Percentiles rank a stretch among this genome's conserved stretches.
phyloP scores from a whole-genome alignment of 306 rosid genomes.

The Senna siamea region DNA sequence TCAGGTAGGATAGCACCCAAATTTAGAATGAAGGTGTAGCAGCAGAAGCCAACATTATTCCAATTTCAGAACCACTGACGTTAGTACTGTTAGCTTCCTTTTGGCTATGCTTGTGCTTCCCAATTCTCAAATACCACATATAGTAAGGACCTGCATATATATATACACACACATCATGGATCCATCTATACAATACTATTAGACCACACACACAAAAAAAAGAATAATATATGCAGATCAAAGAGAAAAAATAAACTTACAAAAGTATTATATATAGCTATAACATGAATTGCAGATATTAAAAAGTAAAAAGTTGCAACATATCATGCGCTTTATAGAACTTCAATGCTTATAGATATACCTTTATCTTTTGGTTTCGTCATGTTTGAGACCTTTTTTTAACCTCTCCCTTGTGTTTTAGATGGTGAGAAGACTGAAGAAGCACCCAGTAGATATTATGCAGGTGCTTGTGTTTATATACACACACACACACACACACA shows the following conservation, averaged over 20 bases:
- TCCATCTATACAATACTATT: slow-evolving; percentile 7
- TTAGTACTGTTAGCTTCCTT: slow-evolving; percentile 38
- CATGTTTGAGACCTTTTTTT: slow-evolving; percentile 39
- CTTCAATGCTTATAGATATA: slow-evolving; percentile 41
- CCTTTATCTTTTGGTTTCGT: slow-evolving; percentile 61
- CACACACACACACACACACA: too few relatives aligned
- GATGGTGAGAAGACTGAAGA: slow-evolving; percentile 28
- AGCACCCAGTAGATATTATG: neutral
- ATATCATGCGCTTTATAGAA: too few relatives aligned
- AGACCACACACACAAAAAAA: too few relatives aligned
- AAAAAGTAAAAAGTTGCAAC: slow-evolving; percentile 12
- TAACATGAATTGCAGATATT: slow-evolving; percentile 32
- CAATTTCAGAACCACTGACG: slow-evolving; percentile 47
- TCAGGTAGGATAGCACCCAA: slow-evolving; percentile 94
- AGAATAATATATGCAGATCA: too few relatives aligned
- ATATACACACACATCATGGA: neutral
- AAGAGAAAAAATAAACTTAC: too few relatives aligned
- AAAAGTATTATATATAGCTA: too few relatives aligned
- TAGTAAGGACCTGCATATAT: neutral
- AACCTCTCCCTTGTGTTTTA: too few relatives aligned
- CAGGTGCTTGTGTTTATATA: too few relatives aligned
- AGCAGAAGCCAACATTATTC: neutral
- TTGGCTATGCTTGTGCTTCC: slow-evolving; percentile 30
- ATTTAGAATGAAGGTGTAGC: slow-evolving; percentile 36
- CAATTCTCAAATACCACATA: slow-evolving; percentile 38